Conservation (phyloP, 2,329 filamentous ascomycete species). For the Hypoxylon rubiginosum region DNA sequence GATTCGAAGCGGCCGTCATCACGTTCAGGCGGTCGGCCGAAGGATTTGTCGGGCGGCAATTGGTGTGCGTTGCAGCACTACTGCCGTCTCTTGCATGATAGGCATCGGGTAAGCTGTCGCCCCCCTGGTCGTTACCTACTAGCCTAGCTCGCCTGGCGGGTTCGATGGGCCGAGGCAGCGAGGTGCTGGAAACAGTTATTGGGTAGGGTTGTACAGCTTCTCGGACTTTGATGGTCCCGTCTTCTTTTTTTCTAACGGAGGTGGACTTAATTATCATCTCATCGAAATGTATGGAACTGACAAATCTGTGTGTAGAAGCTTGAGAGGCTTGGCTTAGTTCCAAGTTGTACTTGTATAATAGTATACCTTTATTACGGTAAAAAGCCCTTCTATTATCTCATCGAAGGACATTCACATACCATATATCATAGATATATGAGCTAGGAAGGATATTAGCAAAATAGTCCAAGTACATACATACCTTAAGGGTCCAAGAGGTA, state of each 20-base stretch:
- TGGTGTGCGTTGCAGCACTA: slow-evolving; percentile 32
- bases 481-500: no score
- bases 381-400: no score
- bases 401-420: no score
- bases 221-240: slow-evolving; percentile 32
- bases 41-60: slow-evolving; percentile 26
- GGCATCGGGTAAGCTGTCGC: slow-evolving; percentile 31
- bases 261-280: background rate
- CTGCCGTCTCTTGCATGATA: slow-evolving; percentile 38
- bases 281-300: background rate
- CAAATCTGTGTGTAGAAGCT: background rate
- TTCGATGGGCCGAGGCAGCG: slow-evolving; percentile 17
- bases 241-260: background rate
- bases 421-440: background rate
- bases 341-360: slow-evolving; percentile 8
- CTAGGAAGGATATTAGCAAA: background rate
- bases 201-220: background rate
- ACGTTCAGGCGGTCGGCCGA: slow-evolving; percentile 16
- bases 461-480: no score
- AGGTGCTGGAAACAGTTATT: slow-evolving; percentile 9
- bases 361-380: background rate
- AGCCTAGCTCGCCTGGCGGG: slow-evolving; percentile 1
- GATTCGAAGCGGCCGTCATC: background rate
- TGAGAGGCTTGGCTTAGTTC: slow-evolving; percentile 9
- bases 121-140: slow-evolving; percentile 14